A percentile compares a stretch with the other conserved stretches of the same genome.
These are phyloP conservation scores for Yamadazyma akitaensis DNA, from an alignment of 805 yeast species.

Conservation along the genomic window DNA sequence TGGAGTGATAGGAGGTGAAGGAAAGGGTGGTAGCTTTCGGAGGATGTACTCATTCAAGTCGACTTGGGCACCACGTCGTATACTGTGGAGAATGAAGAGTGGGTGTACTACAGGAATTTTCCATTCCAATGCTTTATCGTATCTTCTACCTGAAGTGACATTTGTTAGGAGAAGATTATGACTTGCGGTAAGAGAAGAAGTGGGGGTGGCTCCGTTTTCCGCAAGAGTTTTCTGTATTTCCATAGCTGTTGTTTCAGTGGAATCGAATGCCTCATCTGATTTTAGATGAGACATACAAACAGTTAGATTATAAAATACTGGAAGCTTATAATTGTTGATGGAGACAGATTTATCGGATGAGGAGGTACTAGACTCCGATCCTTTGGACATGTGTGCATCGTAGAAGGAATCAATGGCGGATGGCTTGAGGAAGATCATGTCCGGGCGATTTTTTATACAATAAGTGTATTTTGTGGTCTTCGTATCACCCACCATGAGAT, in stretches of 20 bases:
- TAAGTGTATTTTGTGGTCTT: constrained; percentile 55
- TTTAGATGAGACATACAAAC: constrained; percentile 45
- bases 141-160: constrained; percentile 50
- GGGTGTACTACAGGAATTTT: constrained; percentile 51
- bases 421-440: constrained; percentile 53
- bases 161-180: constrained; percentile 48
- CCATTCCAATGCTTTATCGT: constrained; percentile 52
- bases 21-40: constrained; percentile 12
- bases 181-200: constrained; percentile 47
- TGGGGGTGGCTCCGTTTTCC: constrained; percentile 48
- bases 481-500: constrained; percentile 56
- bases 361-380: not conserved
- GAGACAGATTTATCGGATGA: constrained; percentile 5
- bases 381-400: constrained; percentile 14
- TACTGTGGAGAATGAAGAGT: constrained; percentile 45
- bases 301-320: constrained; percentile 43
- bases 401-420: constrained; percentile 44
- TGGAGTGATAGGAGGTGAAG: constrained; percentile 3
- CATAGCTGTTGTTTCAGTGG: not conserved
- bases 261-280: constrained; percentile 7
- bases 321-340: constrained; percentile 24
- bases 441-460: constrained; percentile 49
- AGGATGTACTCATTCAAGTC: constrained; percentile 40
- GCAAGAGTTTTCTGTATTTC: constrained; percentile 25
- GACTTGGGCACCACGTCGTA: constrained; percentile 42